These are phyloP conservation scores for Candida multigemmis DNA, from an alignment of 805 yeast species.

Conservation along the genomic window DNA sequence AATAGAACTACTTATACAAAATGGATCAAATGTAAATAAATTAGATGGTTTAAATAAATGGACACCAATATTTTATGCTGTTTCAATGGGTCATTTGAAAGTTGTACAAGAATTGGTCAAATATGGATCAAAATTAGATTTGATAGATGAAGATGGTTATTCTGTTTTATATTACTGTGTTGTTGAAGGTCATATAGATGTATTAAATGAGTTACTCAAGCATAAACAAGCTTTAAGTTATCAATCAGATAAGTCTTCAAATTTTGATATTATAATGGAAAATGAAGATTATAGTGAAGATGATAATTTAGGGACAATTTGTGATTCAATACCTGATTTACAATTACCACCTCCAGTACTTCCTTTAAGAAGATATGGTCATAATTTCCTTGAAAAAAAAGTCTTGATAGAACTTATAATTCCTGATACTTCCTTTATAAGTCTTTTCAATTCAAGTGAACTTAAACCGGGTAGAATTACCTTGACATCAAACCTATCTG, in stretches of 20 bases:
- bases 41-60: constrained; percentile 82
- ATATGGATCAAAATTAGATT: constrained; percentile 58
- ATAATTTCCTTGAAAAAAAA: constrained; percentile 86
- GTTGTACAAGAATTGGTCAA: constrained; percentile 65
- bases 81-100: constrained; percentile 68
- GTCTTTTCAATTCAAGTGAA: constrained; percentile 34
- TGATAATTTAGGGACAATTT: constrained; percentile 14
- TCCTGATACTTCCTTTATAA: constrained; percentile 38
- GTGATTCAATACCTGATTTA: constrained; percentile 74
- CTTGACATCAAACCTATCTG: constrained; percentile 64
- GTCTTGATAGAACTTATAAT: constrained; percentile 74
- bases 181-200: constrained; percentile 88
- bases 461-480: constrained; percentile 75
- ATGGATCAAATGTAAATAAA: constrained; percentile 68
- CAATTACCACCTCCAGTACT: constrained; percentile 93
- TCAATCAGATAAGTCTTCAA: too few relatives aligned
- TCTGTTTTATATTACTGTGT: constrained; percentile 84
- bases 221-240: too few relatives aligned
- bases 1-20: constrained; percentile 56
- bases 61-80: constrained; percentile 91
- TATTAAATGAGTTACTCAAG: constrained; percentile 57
- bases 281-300: constrained; percentile 1
- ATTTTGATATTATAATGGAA: too few relatives aligned
- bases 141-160: constrained; percentile 71
- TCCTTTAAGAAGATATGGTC: constrained; percentile 91